phyloP scores from a whole-genome alignment of 1,284 basidiomycete species.

The Athelia psychrophila region DNA sequence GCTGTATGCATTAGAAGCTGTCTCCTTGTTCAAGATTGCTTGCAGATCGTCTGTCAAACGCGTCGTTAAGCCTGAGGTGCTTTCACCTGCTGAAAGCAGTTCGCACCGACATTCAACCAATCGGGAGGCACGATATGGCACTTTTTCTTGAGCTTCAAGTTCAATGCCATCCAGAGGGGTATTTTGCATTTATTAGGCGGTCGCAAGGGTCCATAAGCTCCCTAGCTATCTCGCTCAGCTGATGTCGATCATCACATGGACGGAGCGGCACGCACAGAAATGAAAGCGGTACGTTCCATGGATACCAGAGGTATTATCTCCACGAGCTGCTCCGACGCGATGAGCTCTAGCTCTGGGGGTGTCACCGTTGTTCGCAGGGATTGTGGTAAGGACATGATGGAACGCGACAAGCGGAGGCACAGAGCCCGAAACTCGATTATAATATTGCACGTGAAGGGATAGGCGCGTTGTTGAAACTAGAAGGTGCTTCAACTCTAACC shows the following conservation, averaged over 20 bases:
- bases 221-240: conserved; percentile 55
- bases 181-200: conserved; percentile 83
- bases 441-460: neutral
- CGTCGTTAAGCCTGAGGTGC: conserved; percentile 2
- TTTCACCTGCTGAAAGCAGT: conserved; percentile 1
- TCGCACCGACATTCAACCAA: conserved; percentile 85
- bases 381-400: conserved; percentile 61
- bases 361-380: conserved; percentile 62
- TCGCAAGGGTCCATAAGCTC: conserved; percentile 89
- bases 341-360: conserved; percentile 82
- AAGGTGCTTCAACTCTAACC: too few relatives aligned
- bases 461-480: neutral
- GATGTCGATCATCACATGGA: neutral
- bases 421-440: too few relatives aligned
- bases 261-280: conserved; percentile 60
- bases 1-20: conserved; percentile 69
- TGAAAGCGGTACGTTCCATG: conserved; percentile 86
- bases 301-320: conserved; percentile 83
- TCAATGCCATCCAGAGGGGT: conserved; percentile 94
- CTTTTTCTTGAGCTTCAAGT: conserved; percentile 92
- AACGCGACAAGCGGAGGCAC: too few relatives aligned
- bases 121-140: conserved; percentile 88
- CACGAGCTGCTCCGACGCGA: conserved; percentile 79
- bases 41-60: conserved; percentile 69
- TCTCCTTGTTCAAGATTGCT: conserved; percentile 68